Evolutionary conservation across 116 monocot species (phyloP).

Genomic region (Iris pallida): DNA sequence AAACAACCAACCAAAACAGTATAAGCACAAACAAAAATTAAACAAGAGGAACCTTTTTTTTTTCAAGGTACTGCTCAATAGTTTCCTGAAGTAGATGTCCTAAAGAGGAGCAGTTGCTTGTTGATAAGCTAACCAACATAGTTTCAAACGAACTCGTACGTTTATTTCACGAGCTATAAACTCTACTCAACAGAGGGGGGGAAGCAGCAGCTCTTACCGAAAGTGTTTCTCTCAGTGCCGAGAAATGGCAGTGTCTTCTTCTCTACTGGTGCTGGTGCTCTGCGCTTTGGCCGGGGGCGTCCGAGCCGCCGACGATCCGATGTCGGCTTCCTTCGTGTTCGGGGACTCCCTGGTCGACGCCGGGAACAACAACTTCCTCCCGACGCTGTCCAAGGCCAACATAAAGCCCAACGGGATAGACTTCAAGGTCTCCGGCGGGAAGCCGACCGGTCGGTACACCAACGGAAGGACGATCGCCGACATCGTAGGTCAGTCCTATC

Average conservation of each 20-base stretch:
- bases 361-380: slow-evolving; percentile 52
- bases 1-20: too few species aligned
- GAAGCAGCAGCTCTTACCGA: neutral
- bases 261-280: neutral
- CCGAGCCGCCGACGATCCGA: neutral
- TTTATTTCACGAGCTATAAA: neutral
- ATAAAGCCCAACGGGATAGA: slow-evolving; percentile 65
- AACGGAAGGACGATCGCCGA: slow-evolving; percentile 74
- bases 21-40: too few species aligned
- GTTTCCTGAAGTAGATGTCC: too few species aligned
- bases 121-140: too few species aligned
- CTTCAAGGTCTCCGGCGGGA: slow-evolving; percentile 47
- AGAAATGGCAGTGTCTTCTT: neutral
- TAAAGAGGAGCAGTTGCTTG: too few species aligned
- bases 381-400: slow-evolving; percentile 53
- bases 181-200: neutral
- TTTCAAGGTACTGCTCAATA: too few species aligned
- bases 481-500: slow-evolving; percentile 36
- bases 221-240: neutral
- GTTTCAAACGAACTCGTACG: too few species aligned
- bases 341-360: slow-evolving; percentile 59
- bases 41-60: too few species aligned
- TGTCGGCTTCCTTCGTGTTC: slow-evolving; percentile 37
- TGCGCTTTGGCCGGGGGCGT: neutral
- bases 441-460: slow-evolving; percentile 63